phyloP scores from a whole-genome alignment of 2,329 filamentous ascomycete species.

The Sphaerulina vaccinii region DNA sequence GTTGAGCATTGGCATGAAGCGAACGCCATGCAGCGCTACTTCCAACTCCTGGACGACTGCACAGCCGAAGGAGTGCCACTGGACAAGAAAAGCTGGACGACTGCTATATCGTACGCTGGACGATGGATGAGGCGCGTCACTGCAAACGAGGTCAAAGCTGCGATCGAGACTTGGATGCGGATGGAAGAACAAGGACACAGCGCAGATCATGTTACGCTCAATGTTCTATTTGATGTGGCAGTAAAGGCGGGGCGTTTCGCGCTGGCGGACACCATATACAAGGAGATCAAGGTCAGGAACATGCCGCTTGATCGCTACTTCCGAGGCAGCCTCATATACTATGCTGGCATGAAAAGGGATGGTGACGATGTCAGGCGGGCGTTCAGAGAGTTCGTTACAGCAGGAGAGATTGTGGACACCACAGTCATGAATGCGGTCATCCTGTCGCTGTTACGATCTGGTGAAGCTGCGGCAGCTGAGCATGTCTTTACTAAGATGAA shows the following conservation, averaged over 20 bases:
- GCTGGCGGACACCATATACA: slow-evolving; percentile 79
- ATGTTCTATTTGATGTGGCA: slow-evolving; percentile 85
- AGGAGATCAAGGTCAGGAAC: slow-evolving; percentile 72
- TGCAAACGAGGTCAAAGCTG: slow-evolving; percentile 62
- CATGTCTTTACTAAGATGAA: slow-evolving; percentile 86
- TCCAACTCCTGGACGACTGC: slow-evolving; percentile 80
- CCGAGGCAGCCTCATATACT: slow-evolving; percentile 78
- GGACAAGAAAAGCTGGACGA: slow-evolving; percentile 72
- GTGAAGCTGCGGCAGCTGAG: slow-evolving; percentile 74
- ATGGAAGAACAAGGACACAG: slow-evolving; percentile 75
- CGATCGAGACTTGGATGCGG: slow-evolving; percentile 77
- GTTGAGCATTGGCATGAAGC: slow-evolving; percentile 54
- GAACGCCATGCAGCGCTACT: slow-evolving; percentile 73
- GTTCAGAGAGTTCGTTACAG: slow-evolving; percentile 79
- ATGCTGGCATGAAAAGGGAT: slow-evolving; percentile 73
- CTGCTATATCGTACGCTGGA: slow-evolving; percentile 75
- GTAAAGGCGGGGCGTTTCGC: slow-evolving; percentile 80
- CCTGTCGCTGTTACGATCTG: slow-evolving; percentile 69
- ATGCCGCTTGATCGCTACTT: slow-evolving; percentile 74
- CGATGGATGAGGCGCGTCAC: slow-evolving; percentile 64
- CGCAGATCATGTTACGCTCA: slow-evolving; percentile 81
- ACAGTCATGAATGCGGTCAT: slow-evolving; percentile 85
- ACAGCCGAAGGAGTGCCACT: slow-evolving; percentile 70
- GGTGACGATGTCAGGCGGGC: slow-evolving; percentile 70
- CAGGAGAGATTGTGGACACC: slow-evolving; percentile 85